Percentiles rank a stretch among this genome's conserved stretches.
Conservation (phyloP, 1,284 basidiomycete genomes). For the Dichomitus squalens region DNA sequence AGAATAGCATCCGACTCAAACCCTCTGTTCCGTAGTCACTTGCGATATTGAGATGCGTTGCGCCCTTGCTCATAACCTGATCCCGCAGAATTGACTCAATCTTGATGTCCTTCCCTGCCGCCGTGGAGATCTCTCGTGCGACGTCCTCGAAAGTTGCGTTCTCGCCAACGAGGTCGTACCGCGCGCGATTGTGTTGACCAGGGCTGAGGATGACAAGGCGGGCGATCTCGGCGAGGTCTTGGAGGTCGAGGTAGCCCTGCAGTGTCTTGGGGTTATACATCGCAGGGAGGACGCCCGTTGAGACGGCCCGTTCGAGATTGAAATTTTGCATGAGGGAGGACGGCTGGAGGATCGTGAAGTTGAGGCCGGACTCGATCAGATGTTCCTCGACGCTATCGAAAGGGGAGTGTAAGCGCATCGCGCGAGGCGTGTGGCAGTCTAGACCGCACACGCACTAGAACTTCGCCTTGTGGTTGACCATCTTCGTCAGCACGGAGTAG, state of each 20-base stretch:
- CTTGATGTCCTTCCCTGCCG: conserved; percentile 19
- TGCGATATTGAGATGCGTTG: conserved; percentile 12
- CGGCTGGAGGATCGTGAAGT: conserved; percentile 39
- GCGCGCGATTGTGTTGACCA: conserved; percentile 31
- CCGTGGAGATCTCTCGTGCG: conserved; percentile 24
- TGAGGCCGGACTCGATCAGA: conserved; percentile 36
- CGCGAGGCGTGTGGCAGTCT: too few relatives aligned
- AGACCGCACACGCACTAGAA: conserved; percentile 26
- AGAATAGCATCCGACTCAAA: conserved; percentile 33
- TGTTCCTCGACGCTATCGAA: conserved; percentile 36
- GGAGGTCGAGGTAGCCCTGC: conserved; percentile 37
- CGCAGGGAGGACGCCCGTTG: conserved; percentile 21
- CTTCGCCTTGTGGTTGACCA: conserved; percentile 37
- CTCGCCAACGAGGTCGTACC: conserved; percentile 37
- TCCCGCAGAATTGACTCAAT: conserved; percentile 21
- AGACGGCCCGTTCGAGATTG: conserved; percentile 22
- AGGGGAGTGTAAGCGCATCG: background rate
- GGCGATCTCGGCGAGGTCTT: conserved; percentile 32
- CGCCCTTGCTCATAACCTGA: conserved; percentile 13
- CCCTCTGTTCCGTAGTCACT: conserved; percentile 27
- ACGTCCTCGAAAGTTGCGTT: conserved; percentile 33
- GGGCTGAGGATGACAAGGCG: conserved; percentile 32
- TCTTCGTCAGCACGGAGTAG: conserved; percentile 34
- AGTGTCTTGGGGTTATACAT: conserved; percentile 26
- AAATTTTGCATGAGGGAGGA: conserved; percentile 39